Conservation (phyloP, 2,329 filamentous ascomycete species). For the Neoarthrinium moseri region DNA sequence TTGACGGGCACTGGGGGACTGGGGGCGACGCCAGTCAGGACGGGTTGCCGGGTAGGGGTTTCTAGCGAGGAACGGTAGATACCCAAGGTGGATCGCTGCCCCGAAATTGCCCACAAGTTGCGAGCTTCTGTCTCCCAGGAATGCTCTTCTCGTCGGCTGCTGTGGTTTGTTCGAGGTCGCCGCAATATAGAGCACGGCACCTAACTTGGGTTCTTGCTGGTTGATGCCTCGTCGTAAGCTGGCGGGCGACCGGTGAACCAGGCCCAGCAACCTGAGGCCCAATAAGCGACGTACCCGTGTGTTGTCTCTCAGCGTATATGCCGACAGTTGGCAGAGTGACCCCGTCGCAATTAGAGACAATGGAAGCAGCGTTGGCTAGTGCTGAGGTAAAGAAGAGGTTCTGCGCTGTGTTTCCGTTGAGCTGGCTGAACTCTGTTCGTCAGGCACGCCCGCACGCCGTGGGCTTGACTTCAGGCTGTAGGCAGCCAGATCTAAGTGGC, state of each 20-base stretch:
- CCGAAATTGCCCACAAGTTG: slow-evolving; percentile 4
- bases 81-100: slow-evolving; percentile 10
- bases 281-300: not conserved
- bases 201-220: too few relatives aligned
- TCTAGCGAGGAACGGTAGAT: slow-evolving; percentile 6
- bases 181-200: not conserved
- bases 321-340: slow-evolving; percentile 1
- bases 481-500: not conserved
- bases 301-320: not conserved
- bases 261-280: not conserved
- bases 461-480: not conserved
- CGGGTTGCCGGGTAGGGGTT: not conserved
- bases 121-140: not conserved
- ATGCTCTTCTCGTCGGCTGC: too few relatives aligned
- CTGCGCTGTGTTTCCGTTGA: not conserved
- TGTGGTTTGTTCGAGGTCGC: not conserved
- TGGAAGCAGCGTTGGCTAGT: slow-evolving; percentile 2
- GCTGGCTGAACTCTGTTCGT: slow-evolving; percentile 5
- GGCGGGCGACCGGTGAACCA: too few relatives aligned
- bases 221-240: too few relatives aligned
- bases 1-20: not conserved
- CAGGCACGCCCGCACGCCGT: not conserved
- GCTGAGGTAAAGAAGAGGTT: not conserved
- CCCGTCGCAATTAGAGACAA: slow-evolving; percentile 1
- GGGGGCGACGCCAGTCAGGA: not conserved